Evolutionary conservation across 306 rosid species (phyloP).

Genomic region (Cucurbita moschata): DNA sequence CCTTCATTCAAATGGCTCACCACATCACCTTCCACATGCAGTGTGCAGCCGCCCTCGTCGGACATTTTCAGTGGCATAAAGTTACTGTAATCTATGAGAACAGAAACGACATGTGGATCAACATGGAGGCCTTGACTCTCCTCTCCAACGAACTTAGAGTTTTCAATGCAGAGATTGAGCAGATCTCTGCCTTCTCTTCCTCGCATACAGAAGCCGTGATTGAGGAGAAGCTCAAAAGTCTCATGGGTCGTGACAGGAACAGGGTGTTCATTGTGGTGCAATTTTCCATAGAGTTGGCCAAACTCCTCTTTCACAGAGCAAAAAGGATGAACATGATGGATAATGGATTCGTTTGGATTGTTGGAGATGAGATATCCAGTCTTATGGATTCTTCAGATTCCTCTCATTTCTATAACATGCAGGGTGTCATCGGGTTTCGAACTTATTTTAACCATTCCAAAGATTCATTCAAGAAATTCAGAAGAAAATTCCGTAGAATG

Average conservation of each 20-base stretch:
- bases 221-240: slow-evolving; percentile 27
- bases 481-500: slow-evolving; percentile 21
- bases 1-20: slow-evolving; percentile 31
- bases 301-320: slow-evolving; percentile 28
- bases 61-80: slow-evolving; percentile 32
- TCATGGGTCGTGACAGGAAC: slow-evolving; percentile 15
- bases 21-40: slow-evolving; percentile 22
- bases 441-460: slow-evolving; percentile 16
- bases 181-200: slow-evolving; percentile 25
- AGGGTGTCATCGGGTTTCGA: slow-evolving; percentile 46
- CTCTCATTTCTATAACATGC: slow-evolving; percentile 27
- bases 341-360: slow-evolving; percentile 43
- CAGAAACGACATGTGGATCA: slow-evolving; percentile 1
- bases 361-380: slow-evolving; percentile 32
- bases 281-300: slow-evolving; percentile 33
- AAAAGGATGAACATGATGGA: slow-evolving; percentile 45
- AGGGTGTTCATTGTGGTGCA: slow-evolving; percentile 44
- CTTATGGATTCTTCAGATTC: slow-evolving; percentile 40
- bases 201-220: slow-evolving; percentile 14
- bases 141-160: slow-evolving; percentile 35
- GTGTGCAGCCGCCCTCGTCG: slow-evolving; percentile 42
- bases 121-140: slow-evolving; percentile 12
- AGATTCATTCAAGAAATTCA: slow-evolving; percentile 17
- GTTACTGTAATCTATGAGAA: slow-evolving; percentile 36
- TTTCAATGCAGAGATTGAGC: slow-evolving; percentile 31